phyloP scores from a whole-genome alignment of 106 monocot genomes.

The Dendrobium officinale region DNA sequence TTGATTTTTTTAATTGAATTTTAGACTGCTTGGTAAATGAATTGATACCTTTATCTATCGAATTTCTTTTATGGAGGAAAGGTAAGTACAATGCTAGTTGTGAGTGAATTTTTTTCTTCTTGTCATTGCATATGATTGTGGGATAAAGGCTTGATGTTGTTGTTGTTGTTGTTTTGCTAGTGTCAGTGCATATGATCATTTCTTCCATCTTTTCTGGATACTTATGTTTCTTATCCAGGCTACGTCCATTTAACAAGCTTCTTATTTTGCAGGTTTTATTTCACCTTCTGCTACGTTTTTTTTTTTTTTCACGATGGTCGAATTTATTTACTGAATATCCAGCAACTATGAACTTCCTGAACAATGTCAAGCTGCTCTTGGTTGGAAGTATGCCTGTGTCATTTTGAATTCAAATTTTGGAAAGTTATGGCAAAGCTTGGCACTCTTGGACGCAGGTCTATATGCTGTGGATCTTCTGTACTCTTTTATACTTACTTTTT shows the following conservation, averaged over 20 bases:
- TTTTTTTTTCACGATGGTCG: not conserved
- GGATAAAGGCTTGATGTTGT: too few relatives aligned
- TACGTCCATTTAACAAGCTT: not conserved
- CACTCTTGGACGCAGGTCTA: constrained; percentile 37
- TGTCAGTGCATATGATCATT: not conserved
- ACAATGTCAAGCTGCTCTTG: constrained; percentile 13
- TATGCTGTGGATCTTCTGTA: not conserved
- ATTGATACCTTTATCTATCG: not conserved
- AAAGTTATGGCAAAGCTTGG: constrained; percentile 47
- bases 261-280: constrained; percentile 1
- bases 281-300: not conserved
- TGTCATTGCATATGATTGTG: not conserved
- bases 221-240: not conserved
- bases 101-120: not conserved
- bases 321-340: constrained; percentile 1
- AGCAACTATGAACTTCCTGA: constrained; percentile 16
- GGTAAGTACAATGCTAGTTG: not conserved
- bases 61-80: not conserved
- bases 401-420: constrained; percentile 6
- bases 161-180: too few relatives aligned
- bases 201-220: not conserved
- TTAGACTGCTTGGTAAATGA: not conserved
- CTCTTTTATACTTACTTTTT: not conserved
- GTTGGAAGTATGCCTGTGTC: constrained; percentile 8
- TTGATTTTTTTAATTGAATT: not conserved